Evolutionary conservation across 257 asterid species (phyloP).

Genomic region (Osmanthus fragrans): DNA sequence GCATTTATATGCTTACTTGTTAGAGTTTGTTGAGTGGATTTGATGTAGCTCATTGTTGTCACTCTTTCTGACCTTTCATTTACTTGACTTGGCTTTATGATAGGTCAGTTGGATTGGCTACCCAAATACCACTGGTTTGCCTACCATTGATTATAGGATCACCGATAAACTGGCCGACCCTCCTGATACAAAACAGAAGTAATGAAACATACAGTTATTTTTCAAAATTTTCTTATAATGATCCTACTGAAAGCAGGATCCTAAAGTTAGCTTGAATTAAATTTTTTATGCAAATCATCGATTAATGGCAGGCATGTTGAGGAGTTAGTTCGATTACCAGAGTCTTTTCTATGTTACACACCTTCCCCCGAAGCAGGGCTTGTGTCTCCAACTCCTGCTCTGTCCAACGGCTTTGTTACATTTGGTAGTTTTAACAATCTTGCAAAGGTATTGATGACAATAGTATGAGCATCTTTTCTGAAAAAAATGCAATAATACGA

Average conservation of each 20-base stretch:
- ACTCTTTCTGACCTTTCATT: slow-evolving; percentile 16
- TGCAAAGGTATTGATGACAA: slow-evolving; percentile 70
- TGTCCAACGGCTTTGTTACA: slow-evolving; percentile 86
- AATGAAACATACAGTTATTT: no score
- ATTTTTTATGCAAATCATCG: neutral
- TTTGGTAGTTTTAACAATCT: slow-evolving; percentile 99
- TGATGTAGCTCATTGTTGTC: neutral
- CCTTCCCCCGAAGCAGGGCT: slow-evolving; percentile 99
- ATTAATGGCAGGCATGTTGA: slow-evolving; percentile 80
- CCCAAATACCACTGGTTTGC: slow-evolving; percentile 98
- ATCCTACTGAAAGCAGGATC: no score
- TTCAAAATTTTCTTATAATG: no score
- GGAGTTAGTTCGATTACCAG: slow-evolving; percentile 80
- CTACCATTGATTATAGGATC: slow-evolving; percentile 92
- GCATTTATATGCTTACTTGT: neutral
- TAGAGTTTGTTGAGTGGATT: slow-evolving; percentile 3
- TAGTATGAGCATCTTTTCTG: neutral
- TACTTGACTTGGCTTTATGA: slow-evolving; percentile 27
- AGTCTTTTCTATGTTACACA: slow-evolving; percentile 90
- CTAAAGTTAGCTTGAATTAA: no score
- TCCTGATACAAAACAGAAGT: slow-evolving; percentile 78
- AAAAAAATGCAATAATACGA: no score
- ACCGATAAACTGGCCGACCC: slow-evolving; percentile 88
- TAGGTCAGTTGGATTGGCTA: slow-evolving; percentile 99
- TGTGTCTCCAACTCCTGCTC: slow-evolving; percentile 78